Evolutionary conservation across 2,329 filamentous ascomycete species (phyloP).

Genomic region (Colletotrichum cuscutae): DNA sequence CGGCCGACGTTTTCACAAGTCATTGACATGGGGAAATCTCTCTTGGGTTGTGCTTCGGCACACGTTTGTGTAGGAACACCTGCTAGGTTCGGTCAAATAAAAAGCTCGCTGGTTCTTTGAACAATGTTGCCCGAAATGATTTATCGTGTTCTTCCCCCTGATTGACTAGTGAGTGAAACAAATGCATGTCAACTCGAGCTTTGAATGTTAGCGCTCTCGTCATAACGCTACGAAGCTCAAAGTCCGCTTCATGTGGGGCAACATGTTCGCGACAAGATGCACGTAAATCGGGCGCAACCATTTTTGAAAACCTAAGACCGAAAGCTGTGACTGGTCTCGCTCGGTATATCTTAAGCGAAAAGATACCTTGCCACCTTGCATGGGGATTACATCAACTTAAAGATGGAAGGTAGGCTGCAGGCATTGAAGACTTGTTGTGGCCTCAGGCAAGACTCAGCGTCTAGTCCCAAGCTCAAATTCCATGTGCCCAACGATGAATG

Average conservation of each 20-base stretch:
- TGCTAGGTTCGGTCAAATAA: conserved; percentile 35
- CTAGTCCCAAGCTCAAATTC: conserved; percentile 1
- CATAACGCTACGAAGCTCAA: too few species aligned
- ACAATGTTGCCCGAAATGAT: neutral
- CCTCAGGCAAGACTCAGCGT: conserved; percentile 10
- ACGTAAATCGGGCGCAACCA: neutral
- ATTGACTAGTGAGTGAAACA: too few species aligned
- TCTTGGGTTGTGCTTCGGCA: conserved; percentile 35
- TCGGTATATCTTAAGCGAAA: neutral
- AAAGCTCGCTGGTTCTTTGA: conserved; percentile 36
- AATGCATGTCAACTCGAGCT: neutral
- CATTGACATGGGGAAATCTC: conserved; percentile 43
- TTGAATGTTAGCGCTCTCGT: neutral
- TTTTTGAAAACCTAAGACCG: neutral
- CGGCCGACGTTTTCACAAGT: conserved; percentile 45
- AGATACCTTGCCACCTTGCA: neutral
- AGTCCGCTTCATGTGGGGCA: too few species aligned
- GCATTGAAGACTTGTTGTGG: neutral
- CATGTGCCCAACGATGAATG: conserved; percentile 26
- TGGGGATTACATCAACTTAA: neutral
- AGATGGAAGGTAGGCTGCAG: too few species aligned
- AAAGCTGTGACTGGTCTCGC: neutral
- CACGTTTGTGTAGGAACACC: conserved; percentile 29
- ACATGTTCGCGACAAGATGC: neutral
- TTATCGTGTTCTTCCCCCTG: neutral